Evolutionary conservation across 192 early-diverging fungal species (phyloP).

Genomic region (Linnemannia schmuckeri): DNA sequence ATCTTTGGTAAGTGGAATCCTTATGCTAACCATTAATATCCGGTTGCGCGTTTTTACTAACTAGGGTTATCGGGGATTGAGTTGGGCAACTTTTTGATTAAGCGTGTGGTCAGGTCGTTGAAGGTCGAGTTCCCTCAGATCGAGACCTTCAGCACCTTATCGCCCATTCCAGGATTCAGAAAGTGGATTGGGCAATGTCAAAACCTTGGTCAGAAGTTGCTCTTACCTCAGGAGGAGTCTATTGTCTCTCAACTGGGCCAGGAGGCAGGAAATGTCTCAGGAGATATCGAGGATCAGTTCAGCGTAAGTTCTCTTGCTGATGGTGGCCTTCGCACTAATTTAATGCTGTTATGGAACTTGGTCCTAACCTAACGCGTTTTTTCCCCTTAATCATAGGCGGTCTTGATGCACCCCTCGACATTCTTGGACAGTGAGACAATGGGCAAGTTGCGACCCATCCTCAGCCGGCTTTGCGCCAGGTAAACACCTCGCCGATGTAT

Average conservation of each 20-base stretch:
- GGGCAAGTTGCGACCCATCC: slow-evolving; percentile 64
- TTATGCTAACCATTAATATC: background rate
- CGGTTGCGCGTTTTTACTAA: background rate
- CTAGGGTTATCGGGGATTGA: slow-evolving; percentile 88
- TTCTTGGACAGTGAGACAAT: slow-evolving; percentile 33
- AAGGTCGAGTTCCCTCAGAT: slow-evolving; percentile 77
- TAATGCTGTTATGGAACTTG: background rate
- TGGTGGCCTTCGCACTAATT: background rate
- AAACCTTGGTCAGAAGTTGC: slow-evolving; percentile 34
- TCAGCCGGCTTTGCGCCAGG: slow-evolving; percentile 72
- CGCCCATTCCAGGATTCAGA: slow-evolving; percentile 91
- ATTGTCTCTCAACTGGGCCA: slow-evolving; percentile 1
- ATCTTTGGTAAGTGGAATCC: background rate
- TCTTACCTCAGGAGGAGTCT: slow-evolving; percentile 31
- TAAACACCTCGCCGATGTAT: slow-evolving; percentile 14
- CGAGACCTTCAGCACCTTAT: slow-evolving; percentile 87
- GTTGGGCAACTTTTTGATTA: slow-evolving; percentile 91
- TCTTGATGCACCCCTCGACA: slow-evolving; percentile 21
- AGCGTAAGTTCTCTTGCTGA: slow-evolving; percentile 2
- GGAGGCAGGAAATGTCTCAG: background rate
- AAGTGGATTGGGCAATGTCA: slow-evolving; percentile 70
- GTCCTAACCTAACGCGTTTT: background rate
- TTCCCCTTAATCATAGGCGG: slow-evolving; percentile 13
- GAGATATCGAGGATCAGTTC: slow-evolving; percentile 30
- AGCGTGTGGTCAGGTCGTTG: slow-evolving; percentile 88